Conservation (phyloP, 768 basidiomycete genomes). For the Xerocomellus intermedius region DNA sequence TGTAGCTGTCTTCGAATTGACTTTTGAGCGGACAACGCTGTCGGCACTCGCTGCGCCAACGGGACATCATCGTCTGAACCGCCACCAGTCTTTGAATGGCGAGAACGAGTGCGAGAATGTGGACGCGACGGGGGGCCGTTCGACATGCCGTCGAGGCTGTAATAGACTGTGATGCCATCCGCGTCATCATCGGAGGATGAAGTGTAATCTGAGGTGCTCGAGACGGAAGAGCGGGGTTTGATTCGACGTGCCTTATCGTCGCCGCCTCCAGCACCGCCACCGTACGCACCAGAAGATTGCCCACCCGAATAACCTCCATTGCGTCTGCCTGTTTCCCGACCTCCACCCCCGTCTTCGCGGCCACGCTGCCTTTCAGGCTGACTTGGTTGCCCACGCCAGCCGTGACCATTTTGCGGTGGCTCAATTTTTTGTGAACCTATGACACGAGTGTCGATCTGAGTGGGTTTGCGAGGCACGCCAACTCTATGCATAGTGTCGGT, state of each 20-base stretch:
- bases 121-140: conserved; percentile 22
- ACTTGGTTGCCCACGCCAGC: conserved; percentile 20
- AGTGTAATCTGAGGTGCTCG: conserved; percentile 34
- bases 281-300: conserved; percentile 18
- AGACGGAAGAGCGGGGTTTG: conserved; percentile 30
- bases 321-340: conserved; percentile 7
- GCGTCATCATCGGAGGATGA: conserved; percentile 47
- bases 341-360: conserved; percentile 11
- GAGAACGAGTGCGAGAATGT: conserved; percentile 23
- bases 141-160: conserved; percentile 40
- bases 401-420: conserved; percentile 14
- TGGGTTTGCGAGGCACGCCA: background rate
- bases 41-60: conserved; percentile 78
- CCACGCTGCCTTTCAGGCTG: conserved; percentile 15
- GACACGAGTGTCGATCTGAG: background rate
- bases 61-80: conserved; percentile 78
- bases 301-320: conserved; percentile 19
- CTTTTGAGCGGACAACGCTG: conserved; percentile 78
- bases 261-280: conserved; percentile 40
- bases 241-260: conserved; percentile 33
- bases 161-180: conserved; percentile 41
- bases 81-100: conserved; percentile 21
- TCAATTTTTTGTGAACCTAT: conserved; percentile 1
- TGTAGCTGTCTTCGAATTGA: conserved; percentile 71
- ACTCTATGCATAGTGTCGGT: conserved; percentile 32